Base-by-base conservation (phyloP, 2,329 filamentous ascomycete genomes). In the Thelonectria rubi region DNA sequence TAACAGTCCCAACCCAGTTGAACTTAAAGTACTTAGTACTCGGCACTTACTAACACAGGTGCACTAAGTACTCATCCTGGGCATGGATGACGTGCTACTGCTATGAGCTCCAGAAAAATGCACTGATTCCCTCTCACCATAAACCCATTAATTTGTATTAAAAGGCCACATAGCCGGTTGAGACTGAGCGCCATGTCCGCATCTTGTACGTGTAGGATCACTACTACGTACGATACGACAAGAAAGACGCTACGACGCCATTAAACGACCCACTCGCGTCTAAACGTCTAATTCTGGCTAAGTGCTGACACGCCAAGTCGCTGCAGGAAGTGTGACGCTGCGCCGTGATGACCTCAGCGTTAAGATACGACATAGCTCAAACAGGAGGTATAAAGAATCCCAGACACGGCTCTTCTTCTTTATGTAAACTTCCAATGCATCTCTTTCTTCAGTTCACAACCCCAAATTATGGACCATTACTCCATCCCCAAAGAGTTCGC, bases 401-500 rank as follows among this genome's bases (percentile, higher is more conserved):
- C n/a, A n/a, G 11, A 12, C 37, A 55, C 1, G n/a, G 1, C 45
- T 55, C 37, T 18, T 20, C 8, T 26, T 46, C 12, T 52, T 46
- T 48, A 21, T 42, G 21, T 37, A 61, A 42, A 54, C 11, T 43
- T 14, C 14, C 32, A 37, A 34, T 32, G 45, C n/a, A 54, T 15
- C 24, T 17, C n/a, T 46, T 49, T 45, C 14, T 49, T 14, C 18
- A 39, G 17, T 12, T 47, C 37, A 10, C 14, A 30, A 30, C 30
- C 26, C 24, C 15, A 9, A 18, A 55, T n/a, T 17, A 62, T 60
- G 60, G 17, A 50, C 7, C 17, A 20, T 21, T 62, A 58, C 40
- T 53, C 42, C 20, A 55, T 59, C 50, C 60, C 55, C 32, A 20
- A 32, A 50, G 55, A 62, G 55, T 62, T 59, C 32, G n/a, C 21